Conservation (phyloP, 371 early-diverging fungal genomes). For the Vavraia culicis region DNA sequence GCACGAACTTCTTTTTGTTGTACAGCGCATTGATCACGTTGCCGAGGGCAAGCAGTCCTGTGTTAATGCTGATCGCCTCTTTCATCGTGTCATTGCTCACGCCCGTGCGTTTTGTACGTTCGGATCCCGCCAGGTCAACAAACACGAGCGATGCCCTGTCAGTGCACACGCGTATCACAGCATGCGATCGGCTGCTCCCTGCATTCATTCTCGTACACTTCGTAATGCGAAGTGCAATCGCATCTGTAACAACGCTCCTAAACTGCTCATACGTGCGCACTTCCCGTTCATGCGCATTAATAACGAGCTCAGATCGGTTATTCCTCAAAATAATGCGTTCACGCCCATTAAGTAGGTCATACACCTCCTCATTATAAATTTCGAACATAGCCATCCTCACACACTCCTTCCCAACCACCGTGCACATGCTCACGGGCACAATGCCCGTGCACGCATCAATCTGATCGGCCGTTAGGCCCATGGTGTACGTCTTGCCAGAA, state of each 20-base stretch:
- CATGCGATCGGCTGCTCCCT: conserved; percentile 24
- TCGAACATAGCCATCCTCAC: conserved; percentile 50
- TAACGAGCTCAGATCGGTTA: conserved; percentile 53
- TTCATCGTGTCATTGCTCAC: conserved; percentile 72
- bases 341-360: conserved; percentile 58
- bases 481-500: conserved; percentile 43
- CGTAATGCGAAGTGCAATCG: conserved; percentile 25
- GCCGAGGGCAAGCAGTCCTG: conserved; percentile 78
- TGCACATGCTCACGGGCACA: conserved; percentile 47
- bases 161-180: conserved; percentile 6
- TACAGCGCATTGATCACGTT: conserved; percentile 90
- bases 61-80: conserved; percentile 91
- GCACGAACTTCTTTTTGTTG: conserved; percentile 55
- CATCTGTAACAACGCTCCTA: conserved; percentile 18
- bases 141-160: conserved; percentile 45
- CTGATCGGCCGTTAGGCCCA: conserved; percentile 50
- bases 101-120: conserved; percentile 74
- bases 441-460: not conserved
- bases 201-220: conserved; percentile 20
- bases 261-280: conserved; percentile 4
- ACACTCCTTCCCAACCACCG: conserved; percentile 60
- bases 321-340: conserved; percentile 63
- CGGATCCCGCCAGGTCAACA: conserved; percentile 97
- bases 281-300: conserved; percentile 54
- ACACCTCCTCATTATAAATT: conserved; percentile 69